Evolutionary conservation across 176 grass and related monocot genomes (phyloP), one percentile per base, ranked within the genome.

Genomic region (Musa itinerans): DNA sequence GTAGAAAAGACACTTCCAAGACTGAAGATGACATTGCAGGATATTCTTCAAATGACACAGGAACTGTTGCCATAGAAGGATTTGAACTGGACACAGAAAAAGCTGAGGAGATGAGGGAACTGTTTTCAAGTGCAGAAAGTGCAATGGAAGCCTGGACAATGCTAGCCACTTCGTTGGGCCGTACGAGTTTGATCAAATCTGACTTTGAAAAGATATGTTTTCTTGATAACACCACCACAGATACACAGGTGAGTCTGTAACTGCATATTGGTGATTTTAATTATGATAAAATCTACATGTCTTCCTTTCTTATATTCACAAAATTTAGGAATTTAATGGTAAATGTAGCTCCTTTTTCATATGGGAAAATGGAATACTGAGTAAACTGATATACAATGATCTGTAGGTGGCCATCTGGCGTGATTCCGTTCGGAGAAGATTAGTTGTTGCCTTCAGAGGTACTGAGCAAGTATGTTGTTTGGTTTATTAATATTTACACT

Each of bases 111-210:
- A 97, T 81, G 88, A 87, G 20, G 23, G 71, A 55, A 71, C 78
- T 97, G 63, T 97, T 97, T 73, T 92, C 83, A 53, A 89, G 90
- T 80, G 93, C 93, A 74, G 90, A 97, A 78, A 92, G 87, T 87
- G 93, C 93, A 19, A 90, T 97, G 88, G 93, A 97, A 80, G 93
- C 93, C 59, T 97, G 93, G 93, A 86, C 93, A 78, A 90, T 97
- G 93, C 87, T 97, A 79, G 86, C 93, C 73, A 90, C 79, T 82
- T 97, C 93, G 83, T 59, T 97, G 70, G 93, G 90, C 43, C 87
- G 86, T 84, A 79, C 54, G 52, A 97, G 93, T 93, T 93, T 93
- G 84, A 97, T 97, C 72, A 97, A 90, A 80, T 97, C 93, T 50
- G 86, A 97, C 77, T 97, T 97, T 74, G 90, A 90, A 78, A 97